Evolutionary conservation across 2,329 filamentous ascomycete species (phyloP).

Genomic region (Davidsoniella neocaledoniae): DNA sequence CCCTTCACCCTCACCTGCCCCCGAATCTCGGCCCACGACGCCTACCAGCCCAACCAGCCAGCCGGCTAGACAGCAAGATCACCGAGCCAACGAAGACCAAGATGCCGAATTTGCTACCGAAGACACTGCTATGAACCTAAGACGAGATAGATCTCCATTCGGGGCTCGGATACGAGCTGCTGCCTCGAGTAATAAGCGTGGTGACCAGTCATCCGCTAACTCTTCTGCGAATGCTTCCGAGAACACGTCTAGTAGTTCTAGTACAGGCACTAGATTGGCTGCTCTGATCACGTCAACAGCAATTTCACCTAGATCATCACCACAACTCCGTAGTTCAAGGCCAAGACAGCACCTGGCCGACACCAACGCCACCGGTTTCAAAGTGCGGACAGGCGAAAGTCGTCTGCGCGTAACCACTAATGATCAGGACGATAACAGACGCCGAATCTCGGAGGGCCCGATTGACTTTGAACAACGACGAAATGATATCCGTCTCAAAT

Average conservation of each 20-base stretch:
- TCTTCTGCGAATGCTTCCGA: conserved; percentile 20
- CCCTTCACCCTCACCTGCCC: neutral
- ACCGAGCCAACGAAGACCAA: neutral
- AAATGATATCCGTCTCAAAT: conserved; percentile 68
- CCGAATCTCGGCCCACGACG: neutral
- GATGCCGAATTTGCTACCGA: neutral
- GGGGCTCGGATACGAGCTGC: conserved; percentile 24
- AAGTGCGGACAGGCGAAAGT: conserved; percentile 45
- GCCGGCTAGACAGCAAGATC: neutral
- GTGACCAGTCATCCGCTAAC: neutral
- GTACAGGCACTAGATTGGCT: conserved; percentile 41
- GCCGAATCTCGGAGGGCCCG: conserved; percentile 48
- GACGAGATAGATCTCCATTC: conserved; percentile 14
- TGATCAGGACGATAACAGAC: conserved; percentile 17
- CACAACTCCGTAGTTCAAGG: conserved; percentile 62
- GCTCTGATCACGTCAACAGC: conserved; percentile 48
- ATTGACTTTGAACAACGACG: conserved; percentile 75
- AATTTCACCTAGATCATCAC: conserved; percentile 56
- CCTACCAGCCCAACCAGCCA: neutral
- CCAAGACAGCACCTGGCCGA: conserved; percentile 64
- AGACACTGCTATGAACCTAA: neutral
- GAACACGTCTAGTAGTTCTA: conserved; percentile 20
- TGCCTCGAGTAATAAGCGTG: conserved; percentile 22
- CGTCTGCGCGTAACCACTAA: conserved; percentile 18
- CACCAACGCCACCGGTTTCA: conserved; percentile 52